These are phyloP conservation scores for Ascochyta koolunga DNA, from an alignment of 2,329 filamentous ascomycete genomes.

Conservation along the genomic window DNA sequence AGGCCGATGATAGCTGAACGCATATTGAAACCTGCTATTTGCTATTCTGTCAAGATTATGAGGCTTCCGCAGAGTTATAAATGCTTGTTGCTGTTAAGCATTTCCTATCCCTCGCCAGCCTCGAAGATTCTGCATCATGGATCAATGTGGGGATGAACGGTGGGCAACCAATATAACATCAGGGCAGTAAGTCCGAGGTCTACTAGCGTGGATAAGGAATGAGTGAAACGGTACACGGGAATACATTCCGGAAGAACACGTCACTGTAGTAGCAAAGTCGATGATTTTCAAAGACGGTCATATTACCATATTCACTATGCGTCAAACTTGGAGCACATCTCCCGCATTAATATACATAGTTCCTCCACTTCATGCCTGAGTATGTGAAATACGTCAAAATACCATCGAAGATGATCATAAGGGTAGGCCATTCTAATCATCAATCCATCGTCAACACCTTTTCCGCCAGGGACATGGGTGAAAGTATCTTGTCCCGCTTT, in stretches of 20 bases:
- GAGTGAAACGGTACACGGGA: neutral
- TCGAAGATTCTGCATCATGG: neutral
- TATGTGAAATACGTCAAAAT: neutral
- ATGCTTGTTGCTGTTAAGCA: slow-evolving; percentile 9
- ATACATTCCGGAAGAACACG: slow-evolving; percentile 5
- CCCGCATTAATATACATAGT: slow-evolving; percentile 11
- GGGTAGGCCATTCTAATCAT: neutral
- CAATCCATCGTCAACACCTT: slow-evolving; percentile 1
- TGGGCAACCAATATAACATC: neutral
- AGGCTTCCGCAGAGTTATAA: neutral
- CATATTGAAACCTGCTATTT: slow-evolving; percentile 1
- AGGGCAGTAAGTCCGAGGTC: neutral
- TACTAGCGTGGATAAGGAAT: neutral
- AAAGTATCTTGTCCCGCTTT: slow-evolving; percentile 13
- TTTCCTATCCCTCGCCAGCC: neutral
- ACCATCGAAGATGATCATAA: slow-evolving; percentile 1
- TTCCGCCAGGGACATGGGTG: slow-evolving; percentile 7
- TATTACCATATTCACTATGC: slow-evolving; percentile 12
- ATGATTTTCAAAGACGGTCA: too few species aligned
- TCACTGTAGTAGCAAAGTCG: neutral
- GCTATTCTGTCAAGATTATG: neutral
- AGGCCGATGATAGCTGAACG: neutral
- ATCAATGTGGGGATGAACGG: neutral
- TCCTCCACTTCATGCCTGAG: slow-evolving; percentile 1
- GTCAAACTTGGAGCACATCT: neutral